phyloP scores from a whole-genome alignment of 75 land plant genomes.

The Pinus tabuliformis region DNA sequence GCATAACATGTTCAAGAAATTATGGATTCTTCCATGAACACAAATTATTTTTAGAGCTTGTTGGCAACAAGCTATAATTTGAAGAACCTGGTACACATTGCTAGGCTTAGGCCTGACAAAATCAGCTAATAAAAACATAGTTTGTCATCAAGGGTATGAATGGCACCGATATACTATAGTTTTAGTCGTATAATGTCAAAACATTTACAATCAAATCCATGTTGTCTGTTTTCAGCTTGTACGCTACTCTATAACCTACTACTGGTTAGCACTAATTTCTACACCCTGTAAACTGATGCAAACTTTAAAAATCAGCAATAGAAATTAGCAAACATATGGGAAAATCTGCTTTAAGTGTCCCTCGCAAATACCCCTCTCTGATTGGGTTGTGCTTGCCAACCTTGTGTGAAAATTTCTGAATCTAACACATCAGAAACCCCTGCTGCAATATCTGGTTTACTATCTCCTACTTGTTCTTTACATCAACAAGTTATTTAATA shows the following conservation, averaged over 20 bases:
- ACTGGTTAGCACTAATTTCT: not conserved
- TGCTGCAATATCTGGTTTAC: too few species aligned
- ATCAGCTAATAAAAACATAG: not conserved
- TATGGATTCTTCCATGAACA: not conserved
- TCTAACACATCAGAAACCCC: too few species aligned
- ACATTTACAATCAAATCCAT: not conserved
- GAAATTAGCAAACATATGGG: too few species aligned
- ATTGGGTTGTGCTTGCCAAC: too few species aligned
- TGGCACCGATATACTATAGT: not conserved
- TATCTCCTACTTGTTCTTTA: too few species aligned
- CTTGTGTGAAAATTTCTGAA: too few species aligned
- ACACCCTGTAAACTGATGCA: too few species aligned
- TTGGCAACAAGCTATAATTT: not conserved
- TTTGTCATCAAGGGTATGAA: not conserved
- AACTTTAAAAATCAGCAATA: too few species aligned
- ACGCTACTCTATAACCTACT: not conserved
- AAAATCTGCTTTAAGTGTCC: too few species aligned
- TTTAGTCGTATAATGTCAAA: not conserved
- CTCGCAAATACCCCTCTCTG: too few species aligned
- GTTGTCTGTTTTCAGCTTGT: not conserved
- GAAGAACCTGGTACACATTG: not conserved
- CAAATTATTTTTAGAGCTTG: not conserved
- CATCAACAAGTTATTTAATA: too few species aligned
- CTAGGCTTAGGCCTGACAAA: not conserved
- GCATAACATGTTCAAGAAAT: not conserved